Percentiles rank a stretch among this genome's conserved stretches.
These are phyloP conservation scores for Petasospora fabianii DNA, from an alignment of 1,139 yeast genomes.

Conservation along the genomic window DNA sequence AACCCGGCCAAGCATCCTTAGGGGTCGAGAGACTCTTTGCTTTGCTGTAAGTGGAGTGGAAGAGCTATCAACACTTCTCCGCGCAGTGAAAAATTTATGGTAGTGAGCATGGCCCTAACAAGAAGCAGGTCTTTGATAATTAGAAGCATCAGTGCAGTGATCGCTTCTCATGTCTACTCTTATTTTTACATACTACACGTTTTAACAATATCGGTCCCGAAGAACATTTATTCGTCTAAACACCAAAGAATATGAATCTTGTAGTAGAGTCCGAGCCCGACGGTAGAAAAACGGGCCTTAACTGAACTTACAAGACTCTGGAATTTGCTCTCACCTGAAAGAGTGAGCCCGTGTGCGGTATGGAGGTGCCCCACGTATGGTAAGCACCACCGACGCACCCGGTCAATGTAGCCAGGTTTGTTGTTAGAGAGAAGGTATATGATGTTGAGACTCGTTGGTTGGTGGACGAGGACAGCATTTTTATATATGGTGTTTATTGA, in stretches of 20 bases:
- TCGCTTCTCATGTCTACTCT: no score
- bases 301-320: conserved; percentile 22
- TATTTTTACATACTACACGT: no score
- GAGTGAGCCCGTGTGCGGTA: conserved; percentile 19
- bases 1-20: no score
- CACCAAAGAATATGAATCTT: conserved; percentile 9
- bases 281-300: conserved; percentile 7
- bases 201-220: background rate
- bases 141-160: no score
- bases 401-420: conserved; percentile 16
- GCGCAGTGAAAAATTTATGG: no score
- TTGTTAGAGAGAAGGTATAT: background rate
- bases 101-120: no score
- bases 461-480: no score
- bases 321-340: conserved; percentile 17
- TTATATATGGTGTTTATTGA: background rate
- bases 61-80: no score
- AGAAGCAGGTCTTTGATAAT: no score
- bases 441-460: background rate
- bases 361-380: background rate
- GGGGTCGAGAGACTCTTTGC: no score
- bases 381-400: conserved; percentile 3
- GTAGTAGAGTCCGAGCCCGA: conserved; percentile 18
- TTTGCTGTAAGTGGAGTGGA: no score
- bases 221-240: background rate